Evolutionary conservation across 176 grass and related monocot species (phyloP), one percentile per base, ranked within the genome.

Genomic region (Cocos nucifera): DNA sequence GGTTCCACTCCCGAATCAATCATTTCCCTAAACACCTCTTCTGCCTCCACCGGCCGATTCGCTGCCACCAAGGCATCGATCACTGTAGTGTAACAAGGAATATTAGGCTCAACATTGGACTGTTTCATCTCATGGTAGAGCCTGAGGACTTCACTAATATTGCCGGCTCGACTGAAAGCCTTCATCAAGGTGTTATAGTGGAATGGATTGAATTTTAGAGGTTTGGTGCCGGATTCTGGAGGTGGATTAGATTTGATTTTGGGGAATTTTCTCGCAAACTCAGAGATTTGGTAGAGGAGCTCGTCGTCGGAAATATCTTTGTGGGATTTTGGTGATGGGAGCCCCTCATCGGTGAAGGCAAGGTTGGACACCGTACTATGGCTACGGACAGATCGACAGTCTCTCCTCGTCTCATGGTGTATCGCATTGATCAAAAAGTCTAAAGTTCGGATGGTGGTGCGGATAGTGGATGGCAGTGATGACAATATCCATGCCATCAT

Each of bases 11-110:
- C 84, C 58, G 69, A 51, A 29, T 75, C 66, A 58, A 97, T 67
- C 93, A 97, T 97, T 72, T 97, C 76, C 25, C 88, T 72, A 79
- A 97, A 91, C 69, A 97, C 79, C 21, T 78, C 66, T 9, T 75
- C 79, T 28, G 93, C 93, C 15, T 97, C 83, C 23, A 66, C 67
- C 22, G 66, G 49, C 65, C 87, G 78, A 1, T 59, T 72, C 14
- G 70, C 67, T 61, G 79, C 79, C 75, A 74, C 49, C 27, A 97
- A 81, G 17, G 93, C 81, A 18, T 83, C 67, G 64, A 97, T 82
- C 24, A 77, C 87, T 12, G 79, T 80, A 62, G 73, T 73, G 73
- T 97, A 97, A 62, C 80, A 88, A 58, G 18, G 57, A 27, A 63
- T 76, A 6, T 83, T 82, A 25, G 93, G 83, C 15, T 52, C 30